Evolutionary conservation across 2,329 filamentous ascomycete species (phyloP), one percentile per base, ranked within the genome.

Genomic region (Fusarium virguliforme): DNA sequence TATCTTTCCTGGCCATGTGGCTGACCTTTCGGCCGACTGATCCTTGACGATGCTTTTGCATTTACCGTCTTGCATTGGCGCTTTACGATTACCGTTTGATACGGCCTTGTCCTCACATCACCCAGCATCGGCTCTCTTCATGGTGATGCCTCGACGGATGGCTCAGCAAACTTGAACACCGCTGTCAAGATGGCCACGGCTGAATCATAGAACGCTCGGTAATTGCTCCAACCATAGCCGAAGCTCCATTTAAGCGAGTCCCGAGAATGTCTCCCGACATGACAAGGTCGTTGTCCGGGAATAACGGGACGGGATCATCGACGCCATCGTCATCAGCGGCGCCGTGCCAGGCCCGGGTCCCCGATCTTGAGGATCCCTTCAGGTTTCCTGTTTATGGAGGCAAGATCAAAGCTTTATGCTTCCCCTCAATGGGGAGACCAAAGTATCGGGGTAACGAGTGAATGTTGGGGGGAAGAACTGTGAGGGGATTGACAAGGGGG

Each of bases 231-330:
- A 48, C 22, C n/a, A 35, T 62, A 60, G 50, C 68, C 68, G 68
- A 74, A 46, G 38, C 57, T 74, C 71, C 68, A 68, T 70, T 64
- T 26, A 41, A 65, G 62, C 71, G 66, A 62, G 51, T 41, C 35
- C 63, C 73, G 73, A 75, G 61, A 57, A 60, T 64, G 30, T 48
- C 37, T 46, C 41, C 12, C 55, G 55, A 28, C 18, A 35, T 37
- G 18, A n/a, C 48, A 51, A 51, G 48, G 28, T 57, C 59, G 40
- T 13, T 28, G 43, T 8, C 13, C 73, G 73, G 73, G 37, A 75
- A 75, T 75, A 75, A 72, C 55, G 30, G 37, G 43, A 35, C 26
- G 15, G 12, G 26, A 56, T 37, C 40, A 26, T 56, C 15, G 26
- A 64, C 50, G 48, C 55, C 37, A 67, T 73, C 40, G 58, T 66